These are phyloP conservation scores for Monascus purpureus DNA, from an alignment of 495 filamentous ascomycete species.

Conservation along the genomic window DNA sequence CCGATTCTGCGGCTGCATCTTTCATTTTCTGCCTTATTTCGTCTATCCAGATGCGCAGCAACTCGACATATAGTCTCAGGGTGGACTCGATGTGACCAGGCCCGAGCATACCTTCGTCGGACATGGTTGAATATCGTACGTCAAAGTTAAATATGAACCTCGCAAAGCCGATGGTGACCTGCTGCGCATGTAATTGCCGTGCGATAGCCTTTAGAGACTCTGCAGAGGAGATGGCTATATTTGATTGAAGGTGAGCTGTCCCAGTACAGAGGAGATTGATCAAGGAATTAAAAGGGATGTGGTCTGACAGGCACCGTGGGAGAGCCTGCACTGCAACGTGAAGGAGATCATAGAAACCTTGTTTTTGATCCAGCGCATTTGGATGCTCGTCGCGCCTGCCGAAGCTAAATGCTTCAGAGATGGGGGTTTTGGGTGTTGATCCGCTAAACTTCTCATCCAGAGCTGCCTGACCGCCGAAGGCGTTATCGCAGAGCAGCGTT, in stretches of 20 bases:
- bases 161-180: slow-evolving; percentile 92
- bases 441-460: slow-evolving; percentile 88
- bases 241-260: slow-evolving; percentile 84
- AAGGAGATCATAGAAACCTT: slow-evolving; percentile 89
- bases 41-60: slow-evolving; percentile 92
- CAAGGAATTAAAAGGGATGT: slow-evolving; percentile 85
- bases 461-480: slow-evolving; percentile 90
- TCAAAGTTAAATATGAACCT: slow-evolving; percentile 98
- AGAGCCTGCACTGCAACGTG: slow-evolving; percentile 93
- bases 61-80: slow-evolving; percentile 78
- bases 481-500: slow-evolving; percentile 86
- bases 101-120: slow-evolving; percentile 92
- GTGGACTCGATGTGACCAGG: slow-evolving; percentile 93
- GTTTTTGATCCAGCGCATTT: slow-evolving; percentile 65
- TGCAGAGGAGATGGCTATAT: slow-evolving; percentile 83
- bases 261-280: slow-evolving; percentile 95
- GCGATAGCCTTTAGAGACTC: slow-evolving; percentile 93
- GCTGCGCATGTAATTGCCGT: slow-evolving; percentile 81
- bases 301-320: slow-evolving; percentile 77
- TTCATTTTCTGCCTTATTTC: slow-evolving; percentile 81
- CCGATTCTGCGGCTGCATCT: slow-evolving; percentile 48
- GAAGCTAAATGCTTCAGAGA: slow-evolving; percentile 89
- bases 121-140: slow-evolving; percentile 92
- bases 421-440: slow-evolving; percentile 79
- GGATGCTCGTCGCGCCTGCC: slow-evolving; percentile 64